These are phyloP conservation scores for Ascocoryne sarcoides DNA, from an alignment of 2,329 filamentous ascomycete genomes.

Conservation along the genomic window DNA sequence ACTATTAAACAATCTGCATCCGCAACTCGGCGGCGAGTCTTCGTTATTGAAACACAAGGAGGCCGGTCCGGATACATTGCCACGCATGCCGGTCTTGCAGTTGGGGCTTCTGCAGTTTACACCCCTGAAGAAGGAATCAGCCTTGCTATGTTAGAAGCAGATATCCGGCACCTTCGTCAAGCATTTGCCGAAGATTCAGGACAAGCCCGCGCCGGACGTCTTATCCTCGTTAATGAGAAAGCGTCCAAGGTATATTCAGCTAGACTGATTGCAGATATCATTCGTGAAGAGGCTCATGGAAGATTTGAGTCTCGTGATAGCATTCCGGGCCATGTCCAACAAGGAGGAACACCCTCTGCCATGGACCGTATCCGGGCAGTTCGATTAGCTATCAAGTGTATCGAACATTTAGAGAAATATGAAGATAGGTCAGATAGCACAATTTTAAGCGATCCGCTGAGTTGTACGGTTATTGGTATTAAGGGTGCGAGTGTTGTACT, in stretches of 20 bases:
- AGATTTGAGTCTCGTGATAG: conserved; percentile 88
- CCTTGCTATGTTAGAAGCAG: conserved; percentile 82
- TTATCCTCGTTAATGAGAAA: conserved; percentile 96
- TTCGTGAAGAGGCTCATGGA: conserved; percentile 84
- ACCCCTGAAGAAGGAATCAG: conserved; percentile 94
- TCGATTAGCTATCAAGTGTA: conserved; percentile 85
- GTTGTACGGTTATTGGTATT: conserved; percentile 80
- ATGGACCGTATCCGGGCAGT: conserved; percentile 95
- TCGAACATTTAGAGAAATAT: conserved; percentile 80
- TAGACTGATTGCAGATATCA: conserved; percentile 90
- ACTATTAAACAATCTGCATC: conserved; percentile 96
- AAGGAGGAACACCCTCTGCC: conserved; percentile 82
- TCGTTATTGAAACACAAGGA: conserved; percentile 96
- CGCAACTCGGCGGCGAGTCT: conserved; percentile 84
- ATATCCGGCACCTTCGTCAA: conserved; percentile 81
- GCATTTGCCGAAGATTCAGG: conserved; percentile 81
- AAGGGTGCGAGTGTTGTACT: conserved; percentile 87
- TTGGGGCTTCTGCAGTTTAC: conserved; percentile 88
- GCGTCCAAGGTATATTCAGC: conserved; percentile 85
- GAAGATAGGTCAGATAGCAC: conserved; percentile 55
- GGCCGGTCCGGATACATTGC: conserved; percentile 91
- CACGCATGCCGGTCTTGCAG: conserved; percentile 80
- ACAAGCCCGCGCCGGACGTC: conserved; percentile 79
- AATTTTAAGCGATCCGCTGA: conserved; percentile 65
- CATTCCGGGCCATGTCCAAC: conserved; percentile 89